Evolutionary conservation across 176 grass and related monocot genomes (phyloP).

Genomic region (Cocos nucifera): DNA sequence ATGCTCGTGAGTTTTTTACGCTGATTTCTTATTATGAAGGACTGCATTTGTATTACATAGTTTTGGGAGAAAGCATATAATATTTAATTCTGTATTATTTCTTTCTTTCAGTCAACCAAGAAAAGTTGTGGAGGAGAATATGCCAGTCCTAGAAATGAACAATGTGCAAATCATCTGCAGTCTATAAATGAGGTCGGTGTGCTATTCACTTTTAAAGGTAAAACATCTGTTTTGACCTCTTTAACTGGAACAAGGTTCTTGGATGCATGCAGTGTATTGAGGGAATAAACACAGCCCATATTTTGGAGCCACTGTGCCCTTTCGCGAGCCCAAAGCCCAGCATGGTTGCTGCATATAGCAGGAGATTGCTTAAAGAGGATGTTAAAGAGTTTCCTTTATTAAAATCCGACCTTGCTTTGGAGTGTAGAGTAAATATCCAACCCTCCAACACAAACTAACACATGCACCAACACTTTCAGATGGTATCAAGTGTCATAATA

Average conservation of each 20-base stretch:
- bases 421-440: constrained; percentile 29
- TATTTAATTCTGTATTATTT: too few relatives aligned
- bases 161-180: constrained; percentile 30
- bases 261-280: constrained; percentile 7
- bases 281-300: constrained; percentile 35
- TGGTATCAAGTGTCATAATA: too few relatives aligned
- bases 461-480: too few relatives aligned
- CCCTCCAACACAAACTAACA: background rate
- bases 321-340: background rate
- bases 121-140: constrained; percentile 38
- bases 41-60: too few relatives aligned
- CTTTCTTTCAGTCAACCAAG: constrained; percentile 9
- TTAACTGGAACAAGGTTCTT: background rate
- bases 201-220: too few relatives aligned
- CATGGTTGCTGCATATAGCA: background rate
- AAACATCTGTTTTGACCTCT: too few relatives aligned
- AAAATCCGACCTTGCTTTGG: too few relatives aligned
- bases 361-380: constrained; percentile 9
- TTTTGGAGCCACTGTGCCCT: constrained; percentile 48
- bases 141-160: constrained; percentile 26
- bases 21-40: too few relatives aligned
- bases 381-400: background rate
- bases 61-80: too few relatives aligned
- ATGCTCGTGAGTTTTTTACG: too few relatives aligned
- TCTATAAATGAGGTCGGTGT: constrained; percentile 22